Base-by-base conservation (phyloP, 1,284 basidiomycete species). In the Microbotryum intermedium region DNA sequence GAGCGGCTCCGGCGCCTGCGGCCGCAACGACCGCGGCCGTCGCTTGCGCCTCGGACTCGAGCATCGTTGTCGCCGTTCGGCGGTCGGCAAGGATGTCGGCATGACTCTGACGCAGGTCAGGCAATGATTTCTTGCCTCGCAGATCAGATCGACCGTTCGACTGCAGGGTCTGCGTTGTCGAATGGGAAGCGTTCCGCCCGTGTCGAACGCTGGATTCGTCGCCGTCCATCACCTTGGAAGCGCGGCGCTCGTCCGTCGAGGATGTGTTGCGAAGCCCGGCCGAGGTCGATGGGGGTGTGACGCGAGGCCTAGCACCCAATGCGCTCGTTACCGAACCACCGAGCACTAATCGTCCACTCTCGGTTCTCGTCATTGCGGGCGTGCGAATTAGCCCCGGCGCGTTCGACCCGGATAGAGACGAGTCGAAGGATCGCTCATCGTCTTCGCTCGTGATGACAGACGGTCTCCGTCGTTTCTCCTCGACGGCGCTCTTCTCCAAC, bases 121-220 rank as follows among this genome's bases (percentile, higher is more conserved):
- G 90, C 61, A 95, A 77, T 57, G 89, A 92, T 75, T 93, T 90
- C 76, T 90, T 91, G 34, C 79, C 26, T 6, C 63, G 60, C 8
- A 72, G 57, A 0, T 52, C 59, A 0, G 52, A 21, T 0, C 55
- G 52, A 11, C 48, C 16, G 3, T 52, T 29, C 2, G 56, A 29
- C 16, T 50, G 42, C 39, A 54, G 29, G 21, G 58, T 23, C 43
- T 62, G 62, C 18, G 58, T 56, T 10, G 55, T 55, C 16, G 79
- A 77, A 67, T 81, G 81, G 0, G 85, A 86, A n/a, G 79, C 79
- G 65, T 82, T 82, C 45, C 83, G 80, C 53, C 74, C 76, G 72
- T 87, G 81, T 16, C 74, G 72, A 21, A 73, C 73, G 34, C 34
- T 39, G 46, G 75, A 73, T 7, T 68, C 29, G 25, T 56, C 58